A percentile compares a stretch with the other conserved stretches of the same genome.
These are phyloP conservation scores for Pseudopyricularia cyperi DNA, from an alignment of 2,329 filamentous ascomycete species.

Conservation along the genomic window DNA sequence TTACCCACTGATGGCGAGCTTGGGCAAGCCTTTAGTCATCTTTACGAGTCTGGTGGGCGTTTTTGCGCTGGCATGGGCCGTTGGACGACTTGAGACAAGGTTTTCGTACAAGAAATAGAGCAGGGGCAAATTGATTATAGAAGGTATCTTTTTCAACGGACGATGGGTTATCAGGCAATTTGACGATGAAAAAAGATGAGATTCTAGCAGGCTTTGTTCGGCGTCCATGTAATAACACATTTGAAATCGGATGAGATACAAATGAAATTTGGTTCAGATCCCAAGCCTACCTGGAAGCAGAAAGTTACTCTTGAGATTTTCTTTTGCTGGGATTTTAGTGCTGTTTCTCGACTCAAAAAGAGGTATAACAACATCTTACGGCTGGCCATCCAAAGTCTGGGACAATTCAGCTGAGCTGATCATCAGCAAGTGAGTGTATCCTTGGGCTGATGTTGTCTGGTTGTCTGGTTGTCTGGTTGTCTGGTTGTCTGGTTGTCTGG, in stretches of 20 bases:
- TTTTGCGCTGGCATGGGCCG: slow-evolving; percentile 60
- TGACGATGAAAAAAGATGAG: slow-evolving; percentile 4
- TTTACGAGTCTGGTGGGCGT: slow-evolving; percentile 61
- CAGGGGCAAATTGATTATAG: not conserved
- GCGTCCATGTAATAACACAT: slow-evolving; percentile 11
- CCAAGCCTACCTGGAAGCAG: not conserved
- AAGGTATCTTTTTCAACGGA: not conserved
- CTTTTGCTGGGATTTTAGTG: not conserved
- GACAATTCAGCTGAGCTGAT: not conserved
- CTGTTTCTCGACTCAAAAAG: not conserved
- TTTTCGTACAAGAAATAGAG: slow-evolving; percentile 40
- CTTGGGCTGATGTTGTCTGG: not conserved
- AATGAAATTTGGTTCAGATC: not conserved
- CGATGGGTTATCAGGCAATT: not conserved
- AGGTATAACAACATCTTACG: not conserved
- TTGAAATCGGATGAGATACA: not conserved
- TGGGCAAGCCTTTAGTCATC: slow-evolving; percentile 79
- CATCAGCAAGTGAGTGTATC: not conserved
- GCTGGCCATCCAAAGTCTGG: not conserved
- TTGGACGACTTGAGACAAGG: slow-evolving; percentile 70
- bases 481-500: no score
- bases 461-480: no score
- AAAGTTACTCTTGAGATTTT: not conserved
- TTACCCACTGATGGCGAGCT: slow-evolving; percentile 57
- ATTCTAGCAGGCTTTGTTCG: slow-evolving; percentile 2